These are phyloP conservation scores for Phialophora chinensis DNA, from an alignment of 2,329 filamentous ascomycete species.

Conservation along the genomic window DNA sequence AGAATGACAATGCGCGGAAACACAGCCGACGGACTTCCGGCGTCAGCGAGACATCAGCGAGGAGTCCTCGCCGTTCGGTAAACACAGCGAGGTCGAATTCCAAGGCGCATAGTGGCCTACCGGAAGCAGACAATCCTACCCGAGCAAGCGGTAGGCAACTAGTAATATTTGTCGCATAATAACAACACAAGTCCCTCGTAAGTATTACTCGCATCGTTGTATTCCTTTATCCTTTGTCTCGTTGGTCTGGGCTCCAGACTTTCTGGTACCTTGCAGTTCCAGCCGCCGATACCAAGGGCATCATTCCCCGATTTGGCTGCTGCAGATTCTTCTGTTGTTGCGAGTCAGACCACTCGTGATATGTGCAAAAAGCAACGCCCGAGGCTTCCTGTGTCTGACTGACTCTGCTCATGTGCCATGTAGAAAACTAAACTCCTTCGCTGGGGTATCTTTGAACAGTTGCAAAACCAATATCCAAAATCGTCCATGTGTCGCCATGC, in stretches of 20 bases:
- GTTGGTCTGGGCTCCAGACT: neutral
- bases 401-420: neutral
- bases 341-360: neutral
- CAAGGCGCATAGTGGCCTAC: neutral
- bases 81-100: neutral
- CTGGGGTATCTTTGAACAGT: conserved; percentile 21
- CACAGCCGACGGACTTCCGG: neutral
- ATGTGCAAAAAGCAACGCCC: neutral
- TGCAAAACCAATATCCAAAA: conserved; percentile 5
- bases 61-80: neutral
- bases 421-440: conserved; percentile 2
- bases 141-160: neutral
- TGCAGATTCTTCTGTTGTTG: neutral
- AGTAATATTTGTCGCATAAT: conserved; percentile 2
- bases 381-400: neutral
- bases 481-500: conserved; percentile 8
- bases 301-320: neutral
- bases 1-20: neutral
- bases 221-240: conserved; percentile 6
- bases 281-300: neutral
- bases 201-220: conserved; percentile 5
- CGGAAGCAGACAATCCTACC: neutral
- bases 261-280: conserved; percentile 16
- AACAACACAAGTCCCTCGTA: neutral
- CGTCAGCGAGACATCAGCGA: neutral